Evolutionary conservation across 2,329 filamentous ascomycete species (phyloP).

Genomic region (Elsinoe batatas): DNA sequence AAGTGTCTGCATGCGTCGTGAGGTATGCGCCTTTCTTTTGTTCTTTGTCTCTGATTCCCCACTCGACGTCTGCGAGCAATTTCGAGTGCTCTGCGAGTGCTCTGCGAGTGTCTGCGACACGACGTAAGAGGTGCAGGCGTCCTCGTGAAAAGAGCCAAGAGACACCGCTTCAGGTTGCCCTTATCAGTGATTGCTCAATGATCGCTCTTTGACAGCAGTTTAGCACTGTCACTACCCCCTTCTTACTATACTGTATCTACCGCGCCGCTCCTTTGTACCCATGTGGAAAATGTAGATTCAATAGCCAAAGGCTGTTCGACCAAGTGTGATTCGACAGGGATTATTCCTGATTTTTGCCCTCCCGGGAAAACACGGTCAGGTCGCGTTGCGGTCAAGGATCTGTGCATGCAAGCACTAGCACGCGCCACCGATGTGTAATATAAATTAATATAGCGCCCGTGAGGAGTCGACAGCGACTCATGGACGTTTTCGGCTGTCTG

Average conservation of each 20-base stretch:
- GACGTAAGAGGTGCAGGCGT: conserved; percentile 1
- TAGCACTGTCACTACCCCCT: neutral
- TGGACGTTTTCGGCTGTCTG: conserved; percentile 1
- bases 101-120: neutral
- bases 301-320: neutral
- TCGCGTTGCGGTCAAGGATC: neutral
- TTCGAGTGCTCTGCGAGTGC: no score
- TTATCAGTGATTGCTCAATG: neutral
- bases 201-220: neutral
- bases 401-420: conserved; percentile 1
- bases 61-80: neutral
- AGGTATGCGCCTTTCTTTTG: neutral
- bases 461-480: conserved; percentile 1
- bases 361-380: neutral
- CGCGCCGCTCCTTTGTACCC: neutral
- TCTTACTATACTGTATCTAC: neutral
- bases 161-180: conserved; percentile 3
- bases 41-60: conserved; percentile 2
- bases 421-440: conserved; percentile 2
- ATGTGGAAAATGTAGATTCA: neutral
- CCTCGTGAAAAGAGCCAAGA: neutral
- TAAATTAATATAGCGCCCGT: conserved; percentile 8
- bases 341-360: neutral
- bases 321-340: neutral
- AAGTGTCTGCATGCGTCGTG: neutral